Evolutionary conservation across 208 protist species (phyloP).

Genomic region (Leishmania arabica): DNA sequence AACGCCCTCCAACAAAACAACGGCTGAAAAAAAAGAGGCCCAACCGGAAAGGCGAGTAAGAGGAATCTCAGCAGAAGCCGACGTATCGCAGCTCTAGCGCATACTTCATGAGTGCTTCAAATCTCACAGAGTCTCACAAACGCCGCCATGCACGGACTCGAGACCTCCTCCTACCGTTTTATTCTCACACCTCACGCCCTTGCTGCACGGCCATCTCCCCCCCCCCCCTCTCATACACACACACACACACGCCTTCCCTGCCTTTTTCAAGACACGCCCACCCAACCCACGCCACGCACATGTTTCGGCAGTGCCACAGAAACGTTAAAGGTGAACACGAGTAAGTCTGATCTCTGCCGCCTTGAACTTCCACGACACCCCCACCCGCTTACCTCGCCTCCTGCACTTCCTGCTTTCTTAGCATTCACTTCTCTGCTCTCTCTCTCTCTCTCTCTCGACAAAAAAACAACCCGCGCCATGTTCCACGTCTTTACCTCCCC

Average conservation of each 20-base stretch:
- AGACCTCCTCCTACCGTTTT: not conserved
- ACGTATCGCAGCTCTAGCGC: not conserved
- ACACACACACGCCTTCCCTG: not conserved
- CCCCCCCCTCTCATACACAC: not conserved
- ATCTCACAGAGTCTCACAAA: not conserved
- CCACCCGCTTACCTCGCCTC: not conserved
- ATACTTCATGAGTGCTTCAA: not conserved
- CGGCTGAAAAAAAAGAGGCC: not conserved
- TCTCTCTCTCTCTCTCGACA: not conserved
- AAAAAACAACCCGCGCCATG: constrained; percentile 23
- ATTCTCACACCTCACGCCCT: not conserved
- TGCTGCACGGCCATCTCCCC: not conserved
- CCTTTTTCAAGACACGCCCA: not conserved
- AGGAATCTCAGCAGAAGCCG: not conserved
- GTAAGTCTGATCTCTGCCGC: not conserved
- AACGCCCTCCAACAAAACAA: not conserved
- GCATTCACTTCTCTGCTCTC: not conserved
- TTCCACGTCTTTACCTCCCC: constrained; percentile 31
- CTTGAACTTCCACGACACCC: not conserved
- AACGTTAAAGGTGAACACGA: not conserved
- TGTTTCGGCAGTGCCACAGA: not conserved
- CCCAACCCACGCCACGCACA: not conserved
- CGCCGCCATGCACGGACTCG: not conserved
- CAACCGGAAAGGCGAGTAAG: not conserved
- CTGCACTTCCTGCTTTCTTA: not conserved